A percentile compares a stretch with the other conserved stretches of the same genome.
Evolutionary conservation across 768 basidiomycete genomes (phyloP).

Genomic region (Trametes elegans): DNA sequence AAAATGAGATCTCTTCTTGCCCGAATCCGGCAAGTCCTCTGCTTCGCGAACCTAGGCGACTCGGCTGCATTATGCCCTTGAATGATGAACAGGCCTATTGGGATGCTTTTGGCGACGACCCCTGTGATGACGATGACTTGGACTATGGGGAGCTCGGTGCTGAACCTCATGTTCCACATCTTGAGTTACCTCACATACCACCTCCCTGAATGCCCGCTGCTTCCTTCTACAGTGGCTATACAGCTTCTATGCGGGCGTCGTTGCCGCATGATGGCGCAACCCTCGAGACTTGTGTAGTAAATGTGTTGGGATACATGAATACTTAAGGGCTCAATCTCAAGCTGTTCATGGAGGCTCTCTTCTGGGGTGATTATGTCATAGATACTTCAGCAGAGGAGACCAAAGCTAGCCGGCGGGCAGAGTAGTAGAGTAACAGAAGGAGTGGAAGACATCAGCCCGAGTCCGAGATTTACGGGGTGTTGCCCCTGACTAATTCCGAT

Average conservation of each 20-base stretch:
- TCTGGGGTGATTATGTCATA: slow-evolving; percentile 9
- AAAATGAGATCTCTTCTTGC: background rate
- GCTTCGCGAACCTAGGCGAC: background rate
- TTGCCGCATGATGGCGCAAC: background rate
- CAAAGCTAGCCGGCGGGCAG: too few relatives aligned
- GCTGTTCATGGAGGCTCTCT: background rate
- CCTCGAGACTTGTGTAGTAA: background rate
- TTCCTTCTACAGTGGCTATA: background rate
- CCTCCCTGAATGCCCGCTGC: background rate
- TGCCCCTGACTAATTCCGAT: too few relatives aligned
- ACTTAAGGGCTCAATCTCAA: background rate
- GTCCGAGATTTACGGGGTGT: too few relatives aligned
- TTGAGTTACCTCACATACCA: background rate
- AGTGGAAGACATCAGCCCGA: too few relatives aligned
- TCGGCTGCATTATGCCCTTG: background rate
- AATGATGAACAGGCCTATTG: background rate
- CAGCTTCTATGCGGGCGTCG: background rate
- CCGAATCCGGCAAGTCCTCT: background rate
- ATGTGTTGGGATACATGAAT: background rate
- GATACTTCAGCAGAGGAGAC: too few relatives aligned
- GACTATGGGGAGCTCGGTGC: background rate
- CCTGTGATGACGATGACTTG: background rate
- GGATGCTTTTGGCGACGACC: background rate
- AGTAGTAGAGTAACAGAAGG: too few relatives aligned
- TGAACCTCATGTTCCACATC: background rate